Evolutionary conservation across 2,329 filamentous ascomycete genomes (phyloP).

Genomic region (Pseudogymnoascus sp.): DNA sequence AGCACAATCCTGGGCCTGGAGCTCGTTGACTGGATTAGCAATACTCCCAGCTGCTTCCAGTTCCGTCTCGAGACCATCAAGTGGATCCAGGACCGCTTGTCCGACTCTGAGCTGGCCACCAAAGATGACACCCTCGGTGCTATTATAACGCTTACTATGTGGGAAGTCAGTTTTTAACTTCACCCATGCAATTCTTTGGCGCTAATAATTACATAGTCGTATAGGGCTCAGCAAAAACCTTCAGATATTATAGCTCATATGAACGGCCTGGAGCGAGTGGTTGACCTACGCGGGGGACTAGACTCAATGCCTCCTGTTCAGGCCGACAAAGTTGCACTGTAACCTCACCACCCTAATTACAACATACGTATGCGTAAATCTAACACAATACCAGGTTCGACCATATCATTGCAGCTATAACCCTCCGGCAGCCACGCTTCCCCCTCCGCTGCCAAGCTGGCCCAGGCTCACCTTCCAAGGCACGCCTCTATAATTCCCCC

Average conservation of each 20-base stretch:
- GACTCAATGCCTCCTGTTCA: constrained; percentile 11
- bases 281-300: constrained; percentile 14
- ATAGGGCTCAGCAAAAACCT: constrained; percentile 13
- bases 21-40: constrained; percentile 15
- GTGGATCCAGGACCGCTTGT: constrained; percentile 15
- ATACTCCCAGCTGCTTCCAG: constrained; percentile 15
- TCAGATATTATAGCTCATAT: constrained; percentile 16
- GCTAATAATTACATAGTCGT: constrained; percentile 11
- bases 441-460: constrained; percentile 12
- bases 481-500: not conserved
- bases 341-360: not conserved
- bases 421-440: constrained; percentile 14
- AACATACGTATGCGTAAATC: not conserved
- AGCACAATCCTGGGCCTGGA: constrained; percentile 12
- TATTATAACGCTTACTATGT: constrained; percentile 19
- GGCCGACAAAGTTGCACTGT: constrained; percentile 16
- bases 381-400: constrained; percentile 13
- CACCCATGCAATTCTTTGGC: not conserved
- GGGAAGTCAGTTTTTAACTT: constrained; percentile 15
- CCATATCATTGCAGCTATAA: constrained; percentile 16
- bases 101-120: constrained; percentile 9
- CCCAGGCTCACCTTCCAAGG: not conserved
- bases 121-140: constrained; percentile 15
- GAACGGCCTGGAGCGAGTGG: constrained; percentile 16
- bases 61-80: constrained; percentile 16